Evolutionary conservation across 768 basidiomycete species (phyloP).

Genomic region (Lentinula sp.): DNA sequence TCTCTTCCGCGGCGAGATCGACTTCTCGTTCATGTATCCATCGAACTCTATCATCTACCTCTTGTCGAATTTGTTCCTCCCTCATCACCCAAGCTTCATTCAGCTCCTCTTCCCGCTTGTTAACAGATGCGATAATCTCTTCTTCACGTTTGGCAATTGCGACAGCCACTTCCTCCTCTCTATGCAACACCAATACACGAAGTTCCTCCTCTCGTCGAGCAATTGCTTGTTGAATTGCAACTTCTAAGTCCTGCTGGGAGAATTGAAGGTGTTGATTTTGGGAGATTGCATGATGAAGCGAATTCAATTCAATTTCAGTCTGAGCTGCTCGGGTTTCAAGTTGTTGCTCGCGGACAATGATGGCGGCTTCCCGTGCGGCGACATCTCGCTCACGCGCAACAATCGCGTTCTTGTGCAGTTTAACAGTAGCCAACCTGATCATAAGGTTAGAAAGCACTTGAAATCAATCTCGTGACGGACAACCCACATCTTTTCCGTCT

Average conservation of each 20-base stretch:
- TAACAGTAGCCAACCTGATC: slow-evolving; percentile 57
- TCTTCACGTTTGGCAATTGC: slow-evolving; percentile 64
- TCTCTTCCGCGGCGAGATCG: slow-evolving; percentile 48
- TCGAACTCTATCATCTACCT: slow-evolving; percentile 42
- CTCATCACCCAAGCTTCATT: slow-evolving; percentile 50
- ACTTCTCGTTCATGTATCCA: slow-evolving; percentile 47
- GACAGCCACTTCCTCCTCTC: slow-evolving; percentile 64
- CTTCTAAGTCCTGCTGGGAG: slow-evolving; percentile 34
- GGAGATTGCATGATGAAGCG: slow-evolving; percentile 39
- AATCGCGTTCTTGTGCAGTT: slow-evolving; percentile 52
- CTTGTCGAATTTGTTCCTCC: slow-evolving; percentile 45
- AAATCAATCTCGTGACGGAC: neutral
- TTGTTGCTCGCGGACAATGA: slow-evolving; percentile 52
- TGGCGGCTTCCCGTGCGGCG: slow-evolving; percentile 43
- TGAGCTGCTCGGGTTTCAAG: slow-evolving; percentile 39
- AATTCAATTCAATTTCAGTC: slow-evolving; percentile 56
- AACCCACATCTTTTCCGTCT: slow-evolving; percentile 73
- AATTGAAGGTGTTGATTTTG: slow-evolving; percentile 24
- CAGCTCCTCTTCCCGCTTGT: slow-evolving; percentile 57
- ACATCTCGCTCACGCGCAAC: slow-evolving; percentile 63
- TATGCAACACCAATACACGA: slow-evolving; percentile 53
- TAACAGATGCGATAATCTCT: slow-evolving; percentile 65
- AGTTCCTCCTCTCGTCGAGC: slow-evolving; percentile 64
- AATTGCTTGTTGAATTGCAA: slow-evolving; percentile 51
- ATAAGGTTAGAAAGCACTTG: neutral